Conservation (phyloP, 2,329 filamentous ascomycete genomes). For the Penicillium palitans region DNA sequence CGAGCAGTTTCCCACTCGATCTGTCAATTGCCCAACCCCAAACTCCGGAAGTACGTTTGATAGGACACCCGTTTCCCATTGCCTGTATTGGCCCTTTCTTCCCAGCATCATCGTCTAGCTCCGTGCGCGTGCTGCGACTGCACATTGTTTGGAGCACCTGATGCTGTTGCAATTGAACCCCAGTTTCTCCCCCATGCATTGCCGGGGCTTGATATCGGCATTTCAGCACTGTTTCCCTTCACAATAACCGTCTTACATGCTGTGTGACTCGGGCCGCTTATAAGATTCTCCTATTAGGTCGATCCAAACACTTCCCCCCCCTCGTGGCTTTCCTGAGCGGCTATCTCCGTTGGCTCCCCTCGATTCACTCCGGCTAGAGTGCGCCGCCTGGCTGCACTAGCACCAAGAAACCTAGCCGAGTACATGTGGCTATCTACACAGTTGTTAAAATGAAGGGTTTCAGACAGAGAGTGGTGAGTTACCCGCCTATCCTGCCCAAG, state of each 20-base stretch:
- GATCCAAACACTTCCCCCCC: constrained; percentile 31
- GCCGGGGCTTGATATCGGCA: background rate
- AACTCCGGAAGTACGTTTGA: constrained; percentile 20
- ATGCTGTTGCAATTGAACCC: constrained; percentile 17
- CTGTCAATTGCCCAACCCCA: constrained; percentile 22
- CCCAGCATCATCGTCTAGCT: constrained; percentile 17
- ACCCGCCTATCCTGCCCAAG: constrained; percentile 14
- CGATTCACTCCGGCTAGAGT: constrained; percentile 37
- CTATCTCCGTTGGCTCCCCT: constrained; percentile 22
- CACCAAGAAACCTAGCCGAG: constrained; percentile 32
- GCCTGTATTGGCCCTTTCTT: constrained; percentile 10
- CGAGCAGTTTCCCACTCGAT: constrained; percentile 5
- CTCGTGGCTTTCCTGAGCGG: constrained; percentile 28
- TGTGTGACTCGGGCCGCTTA: constrained; percentile 30
- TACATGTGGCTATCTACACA: constrained; percentile 39
- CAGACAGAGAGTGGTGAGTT: constrained; percentile 91
- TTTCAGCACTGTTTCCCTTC: background rate
- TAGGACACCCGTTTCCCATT: background rate
- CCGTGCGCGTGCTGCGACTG: constrained; percentile 28
- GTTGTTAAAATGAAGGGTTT: constrained; percentile 86
- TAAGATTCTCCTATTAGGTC: constrained; percentile 30
- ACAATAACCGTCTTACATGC: constrained; percentile 4
- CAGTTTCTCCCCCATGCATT: background rate
- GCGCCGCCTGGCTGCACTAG: constrained; percentile 39
- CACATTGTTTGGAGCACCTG: constrained; percentile 14